Evolutionary conservation across 352 stramenopile species (phyloP).

Genomic region (Phytophthora cactorum): DNA sequence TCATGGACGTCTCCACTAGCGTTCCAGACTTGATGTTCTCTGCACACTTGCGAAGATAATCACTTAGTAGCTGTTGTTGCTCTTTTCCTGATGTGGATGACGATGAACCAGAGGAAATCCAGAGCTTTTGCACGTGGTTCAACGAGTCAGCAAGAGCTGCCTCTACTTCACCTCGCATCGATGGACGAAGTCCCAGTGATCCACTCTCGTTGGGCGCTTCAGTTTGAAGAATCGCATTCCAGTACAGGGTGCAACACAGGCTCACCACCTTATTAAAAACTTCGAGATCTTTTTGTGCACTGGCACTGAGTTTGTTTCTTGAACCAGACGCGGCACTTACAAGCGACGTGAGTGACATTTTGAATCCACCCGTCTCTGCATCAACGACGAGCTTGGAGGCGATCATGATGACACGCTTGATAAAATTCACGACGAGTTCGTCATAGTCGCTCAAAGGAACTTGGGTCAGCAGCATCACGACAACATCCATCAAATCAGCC

Average conservation of each 20-base stretch:
- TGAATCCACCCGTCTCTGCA: slow-evolving; percentile 64
- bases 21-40: slow-evolving; percentile 65
- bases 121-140: slow-evolving; percentile 74
- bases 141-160: slow-evolving; percentile 71
- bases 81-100: slow-evolving; percentile 67
- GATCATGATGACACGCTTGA: slow-evolving; percentile 79
- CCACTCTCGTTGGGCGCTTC: slow-evolving; percentile 25
- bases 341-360: slow-evolving; percentile 76
- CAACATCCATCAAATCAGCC: slow-evolving; percentile 77
- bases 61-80: slow-evolving; percentile 69
- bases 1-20: slow-evolving; percentile 78
- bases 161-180: slow-evolving; percentile 60
- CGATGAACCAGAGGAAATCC: slow-evolving; percentile 49
- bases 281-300: slow-evolving; percentile 73
- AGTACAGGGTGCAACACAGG: slow-evolving; percentile 79
- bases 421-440: slow-evolving; percentile 77
- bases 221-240: slow-evolving; percentile 68
- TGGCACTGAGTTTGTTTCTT: slow-evolving; percentile 50
- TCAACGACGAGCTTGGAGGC: slow-evolving; percentile 76
- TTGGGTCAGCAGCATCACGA: slow-evolving; percentile 80
- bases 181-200: slow-evolving; percentile 29
- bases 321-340: slow-evolving; percentile 61
- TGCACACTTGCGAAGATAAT: slow-evolving; percentile 79
- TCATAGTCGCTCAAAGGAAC: slow-evolving; percentile 76
- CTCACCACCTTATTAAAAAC: slow-evolving; percentile 77